Conservation (phyloP, 225 moss, liverwort and hornwort genomes). For the Thuidium tamariscinum region DNA sequence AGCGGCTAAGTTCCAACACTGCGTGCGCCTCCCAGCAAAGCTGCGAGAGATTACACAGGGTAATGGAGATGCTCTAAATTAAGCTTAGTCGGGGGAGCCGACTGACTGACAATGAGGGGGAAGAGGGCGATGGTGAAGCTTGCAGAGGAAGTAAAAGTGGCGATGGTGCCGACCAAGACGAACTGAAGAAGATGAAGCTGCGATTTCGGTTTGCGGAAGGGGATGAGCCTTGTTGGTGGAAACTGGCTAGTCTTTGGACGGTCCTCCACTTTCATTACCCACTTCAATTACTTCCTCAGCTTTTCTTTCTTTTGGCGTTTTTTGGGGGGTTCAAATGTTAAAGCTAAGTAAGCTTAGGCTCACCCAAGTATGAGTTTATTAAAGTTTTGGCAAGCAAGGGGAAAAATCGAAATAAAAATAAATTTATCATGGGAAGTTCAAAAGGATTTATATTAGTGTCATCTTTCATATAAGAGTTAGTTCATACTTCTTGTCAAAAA, state of each 20-base stretch:
- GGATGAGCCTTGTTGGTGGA: not conserved
- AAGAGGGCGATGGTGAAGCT: not conserved
- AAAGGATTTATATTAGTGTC: too few relatives aligned
- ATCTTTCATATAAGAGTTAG: too few relatives aligned
- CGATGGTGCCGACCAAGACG: not conserved
- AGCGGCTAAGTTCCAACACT: not conserved
- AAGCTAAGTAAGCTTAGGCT: not conserved
- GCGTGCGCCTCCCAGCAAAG: not conserved
- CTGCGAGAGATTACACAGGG: too few relatives aligned
- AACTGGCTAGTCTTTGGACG: not conserved
- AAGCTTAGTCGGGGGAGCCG: not conserved
- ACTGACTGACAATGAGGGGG: not conserved
- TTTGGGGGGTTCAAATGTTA: not conserved
- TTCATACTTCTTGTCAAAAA: too few relatives aligned
- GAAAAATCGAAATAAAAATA: rapidly evolving
- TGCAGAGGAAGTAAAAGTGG: not conserved
- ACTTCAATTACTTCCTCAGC: not conserved
- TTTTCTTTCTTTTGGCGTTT: not conserved
- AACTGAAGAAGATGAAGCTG: not conserved
- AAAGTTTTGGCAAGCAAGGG: too few relatives aligned
- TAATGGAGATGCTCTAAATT: not conserved
- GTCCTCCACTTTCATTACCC: not conserved
- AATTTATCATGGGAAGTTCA: rapidly evolving
- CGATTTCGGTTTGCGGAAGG: not conserved
- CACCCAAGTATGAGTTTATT: not conserved